These are phyloP conservation scores for Scutellaria barbata DNA, from an alignment of 257 asterid species.

Conservation along the genomic window DNA sequence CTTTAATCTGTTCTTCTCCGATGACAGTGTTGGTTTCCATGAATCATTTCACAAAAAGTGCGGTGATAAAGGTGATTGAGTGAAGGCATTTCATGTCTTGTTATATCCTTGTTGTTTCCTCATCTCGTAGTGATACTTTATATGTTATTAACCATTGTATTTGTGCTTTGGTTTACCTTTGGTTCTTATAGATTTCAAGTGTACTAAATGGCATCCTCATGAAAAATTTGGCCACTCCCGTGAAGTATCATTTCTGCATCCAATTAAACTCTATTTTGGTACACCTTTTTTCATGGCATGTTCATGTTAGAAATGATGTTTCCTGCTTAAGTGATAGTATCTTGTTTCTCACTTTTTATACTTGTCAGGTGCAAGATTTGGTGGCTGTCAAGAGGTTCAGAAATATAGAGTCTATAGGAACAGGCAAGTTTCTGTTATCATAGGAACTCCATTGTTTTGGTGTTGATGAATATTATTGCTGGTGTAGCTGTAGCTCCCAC, in stretches of 20 bases:
- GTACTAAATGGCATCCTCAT: constrained; percentile 75
- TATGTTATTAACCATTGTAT: constrained; percentile 26
- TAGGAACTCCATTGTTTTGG: background rate
- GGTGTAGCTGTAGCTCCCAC: constrained; percentile 13
- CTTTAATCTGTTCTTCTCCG: constrained; percentile 77
- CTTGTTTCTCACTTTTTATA: constrained; percentile 34
- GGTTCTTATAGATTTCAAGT: constrained; percentile 65
- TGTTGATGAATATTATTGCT: constrained; percentile 26
- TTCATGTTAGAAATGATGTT: constrained; percentile 32
- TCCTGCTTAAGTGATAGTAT: constrained; percentile 25
- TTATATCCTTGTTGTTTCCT: constrained; percentile 20
- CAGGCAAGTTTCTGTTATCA: constrained; percentile 44
- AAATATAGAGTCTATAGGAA: constrained; percentile 64
- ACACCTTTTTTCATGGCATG: constrained; percentile 33
- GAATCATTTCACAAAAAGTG: constrained; percentile 80
- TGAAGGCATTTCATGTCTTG: constrained; percentile 38
- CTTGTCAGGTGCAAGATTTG: constrained; percentile 81
- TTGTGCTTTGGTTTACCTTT: constrained; percentile 35
- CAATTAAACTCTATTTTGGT: constrained; percentile 94
- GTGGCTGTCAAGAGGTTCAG: constrained; percentile 76
- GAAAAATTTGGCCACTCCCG: constrained; percentile 76
- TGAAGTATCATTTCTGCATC: constrained; percentile 88
- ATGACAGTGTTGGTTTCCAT: constrained; percentile 63
- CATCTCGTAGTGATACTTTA: constrained; percentile 21
- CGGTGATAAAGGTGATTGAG: constrained; percentile 89